Base-by-base conservation (phyloP, 2,329 filamentous ascomycete genomes). In the Aureobasidium zeae region DNA sequence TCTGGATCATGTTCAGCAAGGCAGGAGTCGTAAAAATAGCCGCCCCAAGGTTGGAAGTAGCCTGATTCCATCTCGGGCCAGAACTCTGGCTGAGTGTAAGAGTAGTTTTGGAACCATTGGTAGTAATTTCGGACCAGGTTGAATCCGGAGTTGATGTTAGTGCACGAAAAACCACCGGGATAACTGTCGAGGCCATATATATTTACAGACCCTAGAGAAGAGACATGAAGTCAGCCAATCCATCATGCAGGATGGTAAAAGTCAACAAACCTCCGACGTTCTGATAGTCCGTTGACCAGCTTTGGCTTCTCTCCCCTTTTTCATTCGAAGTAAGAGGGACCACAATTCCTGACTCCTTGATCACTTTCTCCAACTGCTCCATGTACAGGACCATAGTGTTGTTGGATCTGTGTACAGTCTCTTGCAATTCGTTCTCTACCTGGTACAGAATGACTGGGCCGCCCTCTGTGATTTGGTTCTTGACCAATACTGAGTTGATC, bases 11-110 rank as follows among this genome's bases (percentile, higher is more conserved):
- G 4, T 58, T 62, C 1, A 68, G 65, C 34, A 70, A 77, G 3
- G 71, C 72, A 16, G 68, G 75, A 54, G 72, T 65, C 0, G 74
- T 76, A 3, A 21, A 51, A 52, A 2, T 3, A 3, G 12, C 76
- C 76, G 26, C 70, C 74, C 76, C 76, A 81, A 0, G 74, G 73
- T 37, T 77, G 76, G 55, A 77, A 79, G 2, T 63, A 70, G 5
- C 75, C 75, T 8, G 73, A 74, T 49, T 78, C 72, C 55, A 79
- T 77, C 45, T 78, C 75, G 0, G 75, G 72, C 55, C 77, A 66
- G 57, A 74, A 77, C 45, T 63, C 67, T 2, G 73, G 73, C 52
- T 74, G 72, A 2, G 63, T 67, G 19, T 54, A 59, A 0, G 62
- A 59, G 13, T 53, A 54, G 20, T 54, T 54, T 22, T 52, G 51